Evolutionary conservation across 805 yeast genomes (phyloP).

Genomic region (Metschnikowia hibisci): DNA sequence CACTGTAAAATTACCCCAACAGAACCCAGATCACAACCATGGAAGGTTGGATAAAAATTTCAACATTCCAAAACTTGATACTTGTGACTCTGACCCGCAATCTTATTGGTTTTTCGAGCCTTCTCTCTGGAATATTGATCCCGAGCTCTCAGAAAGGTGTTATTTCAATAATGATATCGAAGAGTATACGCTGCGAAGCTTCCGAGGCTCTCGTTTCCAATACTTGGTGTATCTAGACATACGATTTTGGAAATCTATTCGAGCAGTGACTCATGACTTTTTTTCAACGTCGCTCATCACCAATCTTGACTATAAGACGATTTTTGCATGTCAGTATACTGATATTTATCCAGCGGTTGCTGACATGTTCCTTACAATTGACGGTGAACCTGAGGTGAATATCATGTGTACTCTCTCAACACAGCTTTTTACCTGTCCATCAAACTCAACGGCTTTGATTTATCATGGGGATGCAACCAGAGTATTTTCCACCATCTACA

Average conservation of each 20-base stretch:
- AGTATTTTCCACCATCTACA: slow-evolving; percentile 59
- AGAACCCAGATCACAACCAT: slow-evolving; percentile 19
- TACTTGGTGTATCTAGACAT: slow-evolving; percentile 62
- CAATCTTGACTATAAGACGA: slow-evolving; percentile 49
- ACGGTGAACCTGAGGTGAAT: slow-evolving; percentile 85
- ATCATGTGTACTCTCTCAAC: slow-evolving; percentile 70
- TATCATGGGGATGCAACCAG: slow-evolving; percentile 61
- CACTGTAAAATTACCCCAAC: not conserved
- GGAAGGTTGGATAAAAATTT: slow-evolving; percentile 34
- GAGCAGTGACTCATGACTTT: slow-evolving; percentile 57
- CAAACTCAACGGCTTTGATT: slow-evolving; percentile 62
- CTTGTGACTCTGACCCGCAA: slow-evolving; percentile 18
- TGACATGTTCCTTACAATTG: slow-evolving; percentile 65
- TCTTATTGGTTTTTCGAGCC: slow-evolving; percentile 37
- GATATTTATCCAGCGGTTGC: slow-evolving; percentile 76
- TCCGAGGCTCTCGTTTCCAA: slow-evolving; percentile 54
- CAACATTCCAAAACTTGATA: slow-evolving; percentile 34
- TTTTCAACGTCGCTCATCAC: slow-evolving; percentile 64
- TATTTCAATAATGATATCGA: slow-evolving; percentile 36
- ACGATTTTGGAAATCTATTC: slow-evolving; percentile 63
- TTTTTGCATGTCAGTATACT: slow-evolving; percentile 75
- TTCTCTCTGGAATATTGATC: slow-evolving; percentile 45
- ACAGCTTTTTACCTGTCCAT: slow-evolving; percentile 87
- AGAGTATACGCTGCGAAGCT: slow-evolving; percentile 23
- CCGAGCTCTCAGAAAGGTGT: slow-evolving; percentile 42